Percentiles rank a stretch among this genome's conserved stretches.
phyloP scores from a whole-genome alignment of 257 asterid genomes.

The Coffea eugenioides region DNA sequence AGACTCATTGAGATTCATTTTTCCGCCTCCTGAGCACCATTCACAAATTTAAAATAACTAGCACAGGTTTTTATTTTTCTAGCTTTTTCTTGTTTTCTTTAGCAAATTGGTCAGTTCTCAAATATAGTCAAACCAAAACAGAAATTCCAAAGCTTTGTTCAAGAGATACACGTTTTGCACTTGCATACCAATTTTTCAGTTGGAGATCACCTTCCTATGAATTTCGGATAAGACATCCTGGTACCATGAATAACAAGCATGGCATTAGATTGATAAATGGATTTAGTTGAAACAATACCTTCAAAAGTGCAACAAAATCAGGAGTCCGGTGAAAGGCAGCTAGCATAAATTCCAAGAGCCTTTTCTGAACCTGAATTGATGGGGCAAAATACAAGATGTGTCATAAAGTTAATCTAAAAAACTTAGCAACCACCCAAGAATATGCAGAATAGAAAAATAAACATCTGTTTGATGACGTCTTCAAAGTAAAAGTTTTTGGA shows the following conservation, averaged over 20 bases:
- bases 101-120: not conserved
- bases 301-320: constrained; percentile 74
- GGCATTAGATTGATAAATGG: not conserved
- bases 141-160: no score
- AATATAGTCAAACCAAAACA: no score
- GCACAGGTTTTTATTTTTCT: not conserved
- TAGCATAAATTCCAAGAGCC: constrained; percentile 87
- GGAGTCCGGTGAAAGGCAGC: constrained; percentile 81
- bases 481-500: not conserved
- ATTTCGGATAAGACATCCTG: not conserved
- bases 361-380: constrained; percentile 62
- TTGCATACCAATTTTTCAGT: not conserved
- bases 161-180: not conserved
- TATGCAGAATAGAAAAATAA: not conserved
- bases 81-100: not conserved
- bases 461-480: not conserved
- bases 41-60: no score
- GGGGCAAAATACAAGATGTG: constrained; percentile 15
- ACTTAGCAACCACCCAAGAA: not conserved
- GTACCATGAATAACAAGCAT: not conserved
- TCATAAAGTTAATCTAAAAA: not conserved
- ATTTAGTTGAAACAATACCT: constrained; percentile 45
- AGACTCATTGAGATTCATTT: not conserved
- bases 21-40: not conserved
- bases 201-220: not conserved